Evolutionary conservation across 2,329 filamentous ascomycete genomes (phyloP).

Genomic region (Catunica adiposa): DNA sequence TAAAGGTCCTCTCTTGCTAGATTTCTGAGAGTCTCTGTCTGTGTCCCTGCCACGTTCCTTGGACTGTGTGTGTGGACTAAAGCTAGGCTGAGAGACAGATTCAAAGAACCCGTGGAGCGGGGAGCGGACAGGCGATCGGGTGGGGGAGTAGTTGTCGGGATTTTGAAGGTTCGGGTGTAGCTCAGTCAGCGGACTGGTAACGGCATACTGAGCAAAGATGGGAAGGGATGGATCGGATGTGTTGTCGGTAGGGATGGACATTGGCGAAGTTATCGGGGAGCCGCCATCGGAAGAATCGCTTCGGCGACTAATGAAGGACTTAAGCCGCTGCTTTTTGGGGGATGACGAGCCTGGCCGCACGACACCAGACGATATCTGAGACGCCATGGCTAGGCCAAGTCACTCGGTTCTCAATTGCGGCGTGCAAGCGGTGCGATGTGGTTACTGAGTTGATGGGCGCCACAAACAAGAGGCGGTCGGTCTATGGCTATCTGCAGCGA

Average conservation of each 20-base stretch:
- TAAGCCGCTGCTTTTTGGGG: conserved; percentile 11
- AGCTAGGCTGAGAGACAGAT: not conserved
- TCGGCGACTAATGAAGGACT: conserved; percentile 12
- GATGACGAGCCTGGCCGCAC: conserved; percentile 10
- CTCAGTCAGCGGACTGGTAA: conserved; percentile 10
- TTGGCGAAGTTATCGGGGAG: conserved; percentile 10
- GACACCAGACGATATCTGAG: conserved; percentile 11
- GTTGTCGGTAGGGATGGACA: conserved; percentile 9
- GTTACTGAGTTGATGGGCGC: not conserved
- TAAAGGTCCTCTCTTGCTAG: conserved; percentile 4
- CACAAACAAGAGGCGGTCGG: not conserved
- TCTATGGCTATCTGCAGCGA: not conserved
- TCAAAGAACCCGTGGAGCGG: conserved; percentile 7
- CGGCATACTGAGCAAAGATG: conserved; percentile 12
- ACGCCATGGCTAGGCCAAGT: conserved; percentile 8
- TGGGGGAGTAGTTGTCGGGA: conserved; percentile 3
- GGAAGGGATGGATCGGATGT: conserved; percentile 6
- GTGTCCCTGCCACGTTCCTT: conserved; percentile 21
- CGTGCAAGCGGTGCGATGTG: not conserved
- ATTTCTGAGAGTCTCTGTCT: conserved; percentile 18
- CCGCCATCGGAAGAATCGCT: conserved; percentile 11
- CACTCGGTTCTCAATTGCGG: not conserved
- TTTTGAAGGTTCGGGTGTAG: conserved; percentile 8
- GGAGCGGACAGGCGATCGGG: conserved; percentile 9
- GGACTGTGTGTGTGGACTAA: not conserved